Evolutionary conservation across 208 protist species (phyloP).

Genomic region (Balamuthia mandrillaris): DNA sequence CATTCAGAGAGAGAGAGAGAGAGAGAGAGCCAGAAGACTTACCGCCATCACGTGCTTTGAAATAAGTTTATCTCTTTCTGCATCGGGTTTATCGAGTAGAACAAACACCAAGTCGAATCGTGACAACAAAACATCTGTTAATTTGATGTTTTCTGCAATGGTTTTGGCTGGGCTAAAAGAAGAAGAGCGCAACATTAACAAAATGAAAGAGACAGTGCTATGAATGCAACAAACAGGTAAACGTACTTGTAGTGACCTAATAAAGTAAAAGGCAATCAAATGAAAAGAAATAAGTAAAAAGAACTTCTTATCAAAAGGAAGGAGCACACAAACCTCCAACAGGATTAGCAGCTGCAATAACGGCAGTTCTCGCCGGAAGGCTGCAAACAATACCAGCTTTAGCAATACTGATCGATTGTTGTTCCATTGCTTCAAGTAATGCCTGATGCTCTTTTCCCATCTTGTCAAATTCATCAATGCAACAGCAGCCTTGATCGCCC

Average conservation of each 20-base stretch:
- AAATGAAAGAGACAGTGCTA: too few species aligned
- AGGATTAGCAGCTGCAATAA: constrained; percentile 97
- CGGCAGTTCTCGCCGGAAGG: constrained; percentile 90
- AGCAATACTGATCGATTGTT: constrained; percentile 97
- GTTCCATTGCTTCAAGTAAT: constrained; percentile 99
- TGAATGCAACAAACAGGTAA: too few species aligned
- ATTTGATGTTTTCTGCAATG: constrained; percentile 92
- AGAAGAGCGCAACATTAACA: too few species aligned
- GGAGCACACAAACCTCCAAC: too few species aligned
- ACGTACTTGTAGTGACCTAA: constrained; percentile 79
- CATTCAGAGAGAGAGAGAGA: background rate
- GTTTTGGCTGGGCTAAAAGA: constrained; percentile 83
- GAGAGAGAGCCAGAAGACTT: too few species aligned
- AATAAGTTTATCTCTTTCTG: constrained; percentile 72
- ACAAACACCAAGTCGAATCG: constrained; percentile 98
- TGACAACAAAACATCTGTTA: constrained; percentile 90
- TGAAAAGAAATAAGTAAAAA: too few species aligned
- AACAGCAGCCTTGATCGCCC: constrained; percentile 91
- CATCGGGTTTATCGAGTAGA: constrained; percentile 82
- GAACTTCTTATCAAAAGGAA: too few species aligned
- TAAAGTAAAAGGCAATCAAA: too few species aligned
- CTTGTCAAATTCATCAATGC: constrained; percentile 99
- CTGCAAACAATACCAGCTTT: constrained; percentile 96
- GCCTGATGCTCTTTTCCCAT: constrained; percentile 94
- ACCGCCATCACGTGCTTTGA: constrained; percentile 91